Evolutionary conservation across 495 filamentous ascomycete species (phyloP).

Genomic region (Hypoxylon fuscum): DNA sequence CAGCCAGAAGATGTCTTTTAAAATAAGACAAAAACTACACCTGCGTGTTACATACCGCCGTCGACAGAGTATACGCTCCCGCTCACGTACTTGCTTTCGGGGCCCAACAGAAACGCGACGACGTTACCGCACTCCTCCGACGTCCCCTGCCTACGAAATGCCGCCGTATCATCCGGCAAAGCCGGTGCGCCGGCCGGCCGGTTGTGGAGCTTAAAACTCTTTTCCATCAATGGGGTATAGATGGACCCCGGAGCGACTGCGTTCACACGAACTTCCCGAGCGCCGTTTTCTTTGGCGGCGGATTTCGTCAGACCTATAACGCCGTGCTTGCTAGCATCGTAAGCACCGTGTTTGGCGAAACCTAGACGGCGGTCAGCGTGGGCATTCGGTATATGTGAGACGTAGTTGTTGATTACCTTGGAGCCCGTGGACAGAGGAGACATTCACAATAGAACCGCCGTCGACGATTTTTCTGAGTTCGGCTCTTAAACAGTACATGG

Average conservation of each 20-base stretch:
- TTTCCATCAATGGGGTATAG: conserved; percentile 62
- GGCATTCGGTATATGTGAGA: conserved; percentile 4
- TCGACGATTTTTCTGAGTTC: conserved; percentile 58
- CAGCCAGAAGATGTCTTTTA: conserved; percentile 85
- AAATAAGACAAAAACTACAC: conserved; percentile 24
- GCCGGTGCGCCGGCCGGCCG: conserved; percentile 43
- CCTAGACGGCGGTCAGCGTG: conserved; percentile 36
- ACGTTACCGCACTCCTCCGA: conserved; percentile 52
- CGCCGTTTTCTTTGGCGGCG: conserved; percentile 66
- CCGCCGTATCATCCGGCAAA: conserved; percentile 49
- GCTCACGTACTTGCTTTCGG: conserved; percentile 64
- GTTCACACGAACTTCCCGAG: conserved; percentile 65
- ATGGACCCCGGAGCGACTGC: conserved; percentile 65
- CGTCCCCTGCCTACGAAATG: conserved; percentile 46
- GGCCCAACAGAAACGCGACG: conserved; percentile 65
- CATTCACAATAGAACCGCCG: conserved; percentile 67
- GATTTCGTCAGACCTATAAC: conserved; percentile 67
- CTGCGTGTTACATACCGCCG: conserved; percentile 39
- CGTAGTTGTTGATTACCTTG: conserved; percentile 46
- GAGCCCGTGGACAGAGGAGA: conserved; percentile 63
- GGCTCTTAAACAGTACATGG: conserved; percentile 66
- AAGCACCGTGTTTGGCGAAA: conserved; percentile 57
- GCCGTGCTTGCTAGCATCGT: conserved; percentile 65
- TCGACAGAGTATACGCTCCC: conserved; percentile 49
- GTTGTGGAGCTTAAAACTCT: conserved; percentile 45